These are phyloP conservation scores for Yarrowia divulgata DNA, from an alignment of 805 yeast species.

Conservation along the genomic window DNA sequence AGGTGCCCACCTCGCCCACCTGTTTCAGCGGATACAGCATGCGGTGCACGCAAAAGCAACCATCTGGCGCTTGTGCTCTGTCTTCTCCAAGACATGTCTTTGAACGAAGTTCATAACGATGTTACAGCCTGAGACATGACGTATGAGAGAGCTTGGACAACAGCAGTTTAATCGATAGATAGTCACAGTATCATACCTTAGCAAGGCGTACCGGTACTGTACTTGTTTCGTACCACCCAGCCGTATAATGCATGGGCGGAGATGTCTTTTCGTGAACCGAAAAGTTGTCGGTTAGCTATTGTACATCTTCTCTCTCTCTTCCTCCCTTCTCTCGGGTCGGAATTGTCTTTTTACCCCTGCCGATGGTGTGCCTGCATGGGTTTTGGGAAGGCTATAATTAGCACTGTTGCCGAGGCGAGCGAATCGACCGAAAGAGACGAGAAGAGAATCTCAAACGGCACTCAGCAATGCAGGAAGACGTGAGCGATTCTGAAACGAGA, in stretches of 20 bases:
- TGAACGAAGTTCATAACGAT: too few relatives aligned
- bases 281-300: too few relatives aligned
- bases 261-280: not conserved
- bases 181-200: too few relatives aligned
- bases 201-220: too few relatives aligned
- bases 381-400: not conserved
- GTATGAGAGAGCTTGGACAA: too few relatives aligned
- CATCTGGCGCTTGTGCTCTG: not conserved
- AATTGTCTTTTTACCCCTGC: constrained; percentile 36
- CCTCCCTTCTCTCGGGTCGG: constrained; percentile 9
- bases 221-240: too few relatives aligned
- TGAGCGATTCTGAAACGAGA: not conserved
- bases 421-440: too few relatives aligned
- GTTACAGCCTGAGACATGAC: too few relatives aligned
- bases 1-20: constrained; percentile 17
- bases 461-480: not conserved
- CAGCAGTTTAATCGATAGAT: too few relatives aligned
- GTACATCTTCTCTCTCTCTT: not conserved
- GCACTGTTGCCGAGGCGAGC: constrained; percentile 17
- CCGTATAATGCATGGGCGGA: not conserved
- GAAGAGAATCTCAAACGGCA: not conserved
- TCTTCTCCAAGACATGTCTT: constrained; percentile 12
- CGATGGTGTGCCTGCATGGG: constrained; percentile 37
- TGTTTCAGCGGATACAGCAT: constrained; percentile 3
- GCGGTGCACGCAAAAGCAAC: not conserved